These are phyloP conservation scores for Aphanomyces euteiches DNA, from an alignment of 352 stramenopile genomes.

Conservation along the genomic window DNA sequence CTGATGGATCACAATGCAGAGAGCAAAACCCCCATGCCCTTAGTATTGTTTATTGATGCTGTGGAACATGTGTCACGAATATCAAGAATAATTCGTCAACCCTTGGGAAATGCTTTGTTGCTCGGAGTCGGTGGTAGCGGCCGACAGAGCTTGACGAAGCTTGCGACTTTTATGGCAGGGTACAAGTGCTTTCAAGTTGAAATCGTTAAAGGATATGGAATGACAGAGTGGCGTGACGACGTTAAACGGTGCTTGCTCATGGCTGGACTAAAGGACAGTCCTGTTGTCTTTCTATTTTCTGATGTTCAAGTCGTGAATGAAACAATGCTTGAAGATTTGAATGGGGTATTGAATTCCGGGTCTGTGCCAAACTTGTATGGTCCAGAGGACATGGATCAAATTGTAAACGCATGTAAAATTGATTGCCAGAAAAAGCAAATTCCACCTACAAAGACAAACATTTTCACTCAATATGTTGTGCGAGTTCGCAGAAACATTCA, in stretches of 20 bases:
- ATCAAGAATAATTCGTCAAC: slow-evolving; percentile 72
- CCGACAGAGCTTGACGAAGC: slow-evolving; percentile 88
- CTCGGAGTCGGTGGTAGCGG: slow-evolving; percentile 91
- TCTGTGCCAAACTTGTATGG: slow-evolving; percentile 93
- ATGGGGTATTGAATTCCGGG: slow-evolving; percentile 92
- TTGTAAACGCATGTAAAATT: slow-evolving; percentile 84
- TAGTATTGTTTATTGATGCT: slow-evolving; percentile 86
- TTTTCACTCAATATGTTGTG: slow-evolving; percentile 92
- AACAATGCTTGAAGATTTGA: slow-evolving; percentile 94
- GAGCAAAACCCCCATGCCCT: slow-evolving; percentile 86
- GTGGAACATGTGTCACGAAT: slow-evolving; percentile 84
- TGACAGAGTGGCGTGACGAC: slow-evolving; percentile 91
- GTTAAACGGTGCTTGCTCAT: slow-evolving; percentile 88
- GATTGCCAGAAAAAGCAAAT: slow-evolving; percentile 91
- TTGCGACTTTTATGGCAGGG: slow-evolving; percentile 91
- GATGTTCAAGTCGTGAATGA: slow-evolving; percentile 94
- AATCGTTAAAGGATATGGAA: slow-evolving; percentile 92
- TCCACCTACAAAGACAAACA: slow-evolving; percentile 91
- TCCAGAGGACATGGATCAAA: slow-evolving; percentile 89
- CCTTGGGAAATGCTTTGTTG: slow-evolving; percentile 87
- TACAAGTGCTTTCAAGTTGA: slow-evolving; percentile 94
- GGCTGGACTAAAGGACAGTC: slow-evolving; percentile 88
- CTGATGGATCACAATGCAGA: slow-evolving; percentile 89
- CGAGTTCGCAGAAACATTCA: slow-evolving; percentile 90
- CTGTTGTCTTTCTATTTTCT: slow-evolving; percentile 91